Evolutionary conservation across 164 flowering plant species (phyloP).

Genomic region (Aristolochia fimbriata): DNA sequence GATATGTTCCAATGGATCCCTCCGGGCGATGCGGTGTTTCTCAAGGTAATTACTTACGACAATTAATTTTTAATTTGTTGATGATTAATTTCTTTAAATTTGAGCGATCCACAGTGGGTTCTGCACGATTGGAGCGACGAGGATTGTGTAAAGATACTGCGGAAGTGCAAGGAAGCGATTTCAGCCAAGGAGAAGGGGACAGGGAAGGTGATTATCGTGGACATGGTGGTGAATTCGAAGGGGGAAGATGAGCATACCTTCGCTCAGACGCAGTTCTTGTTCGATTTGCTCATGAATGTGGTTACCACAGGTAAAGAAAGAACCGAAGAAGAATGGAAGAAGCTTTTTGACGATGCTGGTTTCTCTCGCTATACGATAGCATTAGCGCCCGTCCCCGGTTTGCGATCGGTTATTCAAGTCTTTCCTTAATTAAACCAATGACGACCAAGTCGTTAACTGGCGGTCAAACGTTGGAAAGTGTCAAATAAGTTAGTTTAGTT

Average conservation of each 20-base stretch:
- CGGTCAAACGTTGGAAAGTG: too few relatives aligned
- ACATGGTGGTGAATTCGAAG: conserved; percentile 23
- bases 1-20: conserved; percentile 4
- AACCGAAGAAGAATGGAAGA: conserved; percentile 31
- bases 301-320: conserved; percentile 23
- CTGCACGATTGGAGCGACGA: conserved; percentile 32
- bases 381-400: conserved; percentile 9
- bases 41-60: neutral
- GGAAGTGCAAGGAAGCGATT: conserved; percentile 31
- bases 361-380: conserved; percentile 22
- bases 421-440: too few relatives aligned
- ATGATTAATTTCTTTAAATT: neutral
- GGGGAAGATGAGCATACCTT: conserved; percentile 8
- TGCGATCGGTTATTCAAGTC: conserved; percentile 26
- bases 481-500: too few relatives aligned
- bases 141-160: conserved; percentile 29
- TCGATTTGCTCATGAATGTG: conserved; percentile 28
- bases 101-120: conserved; percentile 4
- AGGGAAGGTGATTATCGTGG: conserved; percentile 44
- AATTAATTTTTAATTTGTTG: neutral
- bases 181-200: conserved; percentile 17
- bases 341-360: conserved; percentile 30
- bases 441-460: too few relatives aligned
- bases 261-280: conserved; percentile 21
- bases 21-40: conserved; percentile 2